Conservation (phyloP, 2,329 filamentous ascomycete genomes). For the Stachybotrys echinatus region DNA sequence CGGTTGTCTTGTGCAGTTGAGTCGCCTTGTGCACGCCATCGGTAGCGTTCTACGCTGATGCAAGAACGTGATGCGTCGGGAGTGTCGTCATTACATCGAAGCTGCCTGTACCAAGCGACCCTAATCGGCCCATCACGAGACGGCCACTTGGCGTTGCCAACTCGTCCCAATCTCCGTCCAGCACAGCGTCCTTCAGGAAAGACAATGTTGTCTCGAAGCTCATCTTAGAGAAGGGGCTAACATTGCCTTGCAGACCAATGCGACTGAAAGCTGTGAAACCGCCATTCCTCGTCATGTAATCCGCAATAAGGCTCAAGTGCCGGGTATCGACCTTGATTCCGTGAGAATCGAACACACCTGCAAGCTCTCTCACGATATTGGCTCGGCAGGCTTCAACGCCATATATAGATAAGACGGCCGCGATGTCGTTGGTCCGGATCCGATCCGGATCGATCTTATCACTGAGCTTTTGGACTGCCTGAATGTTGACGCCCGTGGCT, state of each 20-base stretch:
- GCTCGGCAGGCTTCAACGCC: conserved; percentile 89
- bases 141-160: conserved; percentile 78
- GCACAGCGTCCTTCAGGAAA: conserved; percentile 86
- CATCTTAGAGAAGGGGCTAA: conserved; percentile 96
- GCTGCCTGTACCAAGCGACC: conserved; percentile 80
- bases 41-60: conserved; percentile 22
- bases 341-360: conserved; percentile 81
- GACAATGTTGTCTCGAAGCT: conserved; percentile 96
- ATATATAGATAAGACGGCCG: conserved; percentile 76
- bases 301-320: conserved; percentile 91
- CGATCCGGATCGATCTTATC: conserved; percentile 81
- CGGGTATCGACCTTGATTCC: conserved; percentile 87
- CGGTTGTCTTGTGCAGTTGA: too few species aligned
- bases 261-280: conserved; percentile 89
- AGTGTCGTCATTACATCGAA: conserved; percentile 77
- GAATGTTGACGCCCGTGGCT: conserved; percentile 81
- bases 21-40: too few species aligned
- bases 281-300: conserved; percentile 95
- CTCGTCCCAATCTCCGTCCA: conserved; percentile 87
- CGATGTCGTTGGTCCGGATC: conserved; percentile 89
- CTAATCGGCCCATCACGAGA: conserved; percentile 80
- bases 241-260: conserved; percentile 77
- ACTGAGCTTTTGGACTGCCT: conserved; percentile 83
- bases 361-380: conserved; percentile 82
- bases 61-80: conserved; percentile 42